Conservation (phyloP, 352 stramenopile genomes). For the Phytophthora fragariaefolia region DNA sequence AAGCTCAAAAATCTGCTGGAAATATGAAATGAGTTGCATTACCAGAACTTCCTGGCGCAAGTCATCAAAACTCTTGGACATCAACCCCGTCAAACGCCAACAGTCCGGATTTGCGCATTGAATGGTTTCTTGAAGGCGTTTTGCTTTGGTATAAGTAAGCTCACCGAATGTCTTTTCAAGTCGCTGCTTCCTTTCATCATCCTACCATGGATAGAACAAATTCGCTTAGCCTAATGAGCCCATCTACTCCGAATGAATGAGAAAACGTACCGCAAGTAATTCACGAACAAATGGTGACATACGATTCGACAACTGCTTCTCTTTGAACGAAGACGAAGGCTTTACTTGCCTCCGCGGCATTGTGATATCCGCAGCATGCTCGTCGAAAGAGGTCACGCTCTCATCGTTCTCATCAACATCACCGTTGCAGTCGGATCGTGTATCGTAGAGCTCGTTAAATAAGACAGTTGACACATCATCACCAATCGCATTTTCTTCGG, state of each 20-base stretch:
- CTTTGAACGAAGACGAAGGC: background rate
- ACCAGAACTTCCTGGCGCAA: slow-evolving; percentile 97
- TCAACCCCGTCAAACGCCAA: slow-evolving; percentile 82
- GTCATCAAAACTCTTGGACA: slow-evolving; percentile 98
- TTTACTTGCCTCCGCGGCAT: slow-evolving; percentile 14
- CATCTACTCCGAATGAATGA: background rate
- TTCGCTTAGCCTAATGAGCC: slow-evolving; percentile 8
- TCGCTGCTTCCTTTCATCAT: slow-evolving; percentile 51
- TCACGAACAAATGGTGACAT: slow-evolving; percentile 36
- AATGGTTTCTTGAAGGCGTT: slow-evolving; percentile 45
- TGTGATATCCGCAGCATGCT: slow-evolving; percentile 28
- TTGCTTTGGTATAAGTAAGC: slow-evolving; percentile 53
- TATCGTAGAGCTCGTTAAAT: slow-evolving; percentile 69
- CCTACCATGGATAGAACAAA: slow-evolving; percentile 7
- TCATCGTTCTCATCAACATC: slow-evolving; percentile 28
- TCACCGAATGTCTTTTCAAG: slow-evolving; percentile 79
- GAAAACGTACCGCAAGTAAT: slow-evolving; percentile 32
- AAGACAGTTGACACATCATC: slow-evolving; percentile 72
- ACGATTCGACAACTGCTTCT: slow-evolving; percentile 1
- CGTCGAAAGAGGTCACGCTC: slow-evolving; percentile 24
- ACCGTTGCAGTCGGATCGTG: slow-evolving; percentile 16
- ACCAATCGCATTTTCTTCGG: slow-evolving; percentile 48
- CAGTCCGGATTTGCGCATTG: slow-evolving; percentile 19
- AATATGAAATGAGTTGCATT: slow-evolving; percentile 97
- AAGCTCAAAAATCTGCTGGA: slow-evolving; percentile 93